Evolutionary conservation across 495 filamentous ascomycete species (phyloP), one percentile per base, ranked within the genome.

Genomic region (Hypomontagnella submonticulosa): DNA sequence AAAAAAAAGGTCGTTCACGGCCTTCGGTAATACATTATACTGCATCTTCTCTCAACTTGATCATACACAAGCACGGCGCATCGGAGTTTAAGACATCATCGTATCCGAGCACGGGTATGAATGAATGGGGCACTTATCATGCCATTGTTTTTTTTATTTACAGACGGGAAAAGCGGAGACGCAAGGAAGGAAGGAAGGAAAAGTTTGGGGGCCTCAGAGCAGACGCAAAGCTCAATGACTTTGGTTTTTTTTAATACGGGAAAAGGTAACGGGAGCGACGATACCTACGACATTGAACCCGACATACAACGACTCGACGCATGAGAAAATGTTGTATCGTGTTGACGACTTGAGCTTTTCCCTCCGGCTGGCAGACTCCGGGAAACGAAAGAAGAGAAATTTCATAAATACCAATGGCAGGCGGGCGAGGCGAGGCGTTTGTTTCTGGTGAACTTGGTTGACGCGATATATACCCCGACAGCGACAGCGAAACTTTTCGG

Each of bases 401-500:
- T 23, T 37, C 36, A 49, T 46, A 38, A 10, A 10, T 11, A 34
- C 46, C 46, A 34, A 49, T 20, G 16, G 10, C 36, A 2, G n/a
- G 10, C 18, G 10, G 15, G 18, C 16, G 44, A n/a, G 63, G 63
- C 59, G 49, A n/a, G 66, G 59, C 55, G 63, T 71, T 68, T 71
- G 68, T 63, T 67, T 71, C 68, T 71, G 68, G 68, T 71, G 68
- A 71, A 71, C 33, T 23, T 59, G 62, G 37, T 36, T 42, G 16
- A 59, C 41, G 52, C 42, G 46, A 50, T 50, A 69, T 69, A 59
- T 60, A 60, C 60, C 62, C 49, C 34, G 36, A 46, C 11, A 51
- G 57, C 58, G 64, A 62, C 30, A 38, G 36, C 23, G 23, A 27
- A 27, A 27, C 5, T 36, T 67, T 43, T 40, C 11, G 16, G 36